phyloP scores from a whole-genome alignment of 2,329 filamentous ascomycete species.

The Aspergillus nomiae region DNA sequence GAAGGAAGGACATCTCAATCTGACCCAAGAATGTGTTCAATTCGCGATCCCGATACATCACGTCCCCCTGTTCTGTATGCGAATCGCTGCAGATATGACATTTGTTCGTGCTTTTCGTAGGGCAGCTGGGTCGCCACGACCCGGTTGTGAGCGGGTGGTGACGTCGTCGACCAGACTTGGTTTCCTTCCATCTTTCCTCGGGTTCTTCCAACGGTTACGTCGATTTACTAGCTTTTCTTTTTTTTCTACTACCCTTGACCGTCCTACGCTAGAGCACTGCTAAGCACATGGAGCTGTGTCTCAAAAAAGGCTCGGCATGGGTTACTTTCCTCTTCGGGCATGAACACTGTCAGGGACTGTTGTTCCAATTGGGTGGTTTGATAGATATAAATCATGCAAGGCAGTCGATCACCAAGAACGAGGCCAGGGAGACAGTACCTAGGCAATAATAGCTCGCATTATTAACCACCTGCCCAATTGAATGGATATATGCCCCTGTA shows the following conservation, averaged over 20 bases:
- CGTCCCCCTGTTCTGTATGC: neutral
- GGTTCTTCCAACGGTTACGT: neutral
- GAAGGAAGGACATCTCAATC: neutral
- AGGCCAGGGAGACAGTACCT: neutral
- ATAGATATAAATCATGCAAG: constrained; percentile 2
- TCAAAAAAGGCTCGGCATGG: neutral
- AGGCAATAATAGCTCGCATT: neutral
- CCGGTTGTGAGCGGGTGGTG: constrained; percentile 12
- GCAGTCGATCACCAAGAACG: neutral
- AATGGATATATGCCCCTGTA: neutral
- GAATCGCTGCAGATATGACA: neutral
- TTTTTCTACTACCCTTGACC: neutral
- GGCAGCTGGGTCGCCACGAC: neutral
- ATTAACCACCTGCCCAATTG: neutral
- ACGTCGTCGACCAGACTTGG: constrained; percentile 18
- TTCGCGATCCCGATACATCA: neutral
- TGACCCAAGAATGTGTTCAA: neutral
- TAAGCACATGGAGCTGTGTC: neutral
- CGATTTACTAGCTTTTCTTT: neutral
- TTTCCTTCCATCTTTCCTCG: neutral
- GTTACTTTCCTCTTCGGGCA: neutral
- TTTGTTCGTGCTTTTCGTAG: neutral
- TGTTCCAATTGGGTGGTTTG: constrained; percentile 3
- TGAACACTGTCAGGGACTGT: constrained; percentile 7
- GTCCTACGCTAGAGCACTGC: neutral